These are phyloP conservation scores for Thermochaetoides thermophila DNA, from an alignment of 495 filamentous ascomycete genomes.

Conservation along the genomic window DNA sequence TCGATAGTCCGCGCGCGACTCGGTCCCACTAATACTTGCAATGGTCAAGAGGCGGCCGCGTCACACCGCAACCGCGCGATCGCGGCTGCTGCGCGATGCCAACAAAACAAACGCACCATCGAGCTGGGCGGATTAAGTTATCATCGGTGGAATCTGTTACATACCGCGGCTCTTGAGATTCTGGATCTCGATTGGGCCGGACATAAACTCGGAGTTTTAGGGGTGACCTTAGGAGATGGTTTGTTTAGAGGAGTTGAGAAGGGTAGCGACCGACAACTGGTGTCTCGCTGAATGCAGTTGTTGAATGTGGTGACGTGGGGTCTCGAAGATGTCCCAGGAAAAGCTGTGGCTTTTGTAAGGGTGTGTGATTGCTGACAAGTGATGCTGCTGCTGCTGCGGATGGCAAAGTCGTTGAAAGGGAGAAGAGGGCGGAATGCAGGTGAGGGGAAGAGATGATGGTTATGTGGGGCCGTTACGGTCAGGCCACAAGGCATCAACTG, in stretches of 20 bases:
- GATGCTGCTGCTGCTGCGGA: conserved; percentile 6
- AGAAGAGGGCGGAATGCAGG: conserved; percentile 9
- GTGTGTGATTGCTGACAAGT: neutral
- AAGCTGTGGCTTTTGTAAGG: neutral
- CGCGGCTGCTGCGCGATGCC: too few species aligned
- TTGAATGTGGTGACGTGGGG: too few species aligned
- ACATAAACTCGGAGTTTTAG: conserved; percentile 77
- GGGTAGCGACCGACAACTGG: conserved; percentile 33
- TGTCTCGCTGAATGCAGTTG: conserved; percentile 18
- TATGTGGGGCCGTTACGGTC: conserved; percentile 8
- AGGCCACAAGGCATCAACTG: conserved; percentile 17
- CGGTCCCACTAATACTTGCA: too few species aligned
- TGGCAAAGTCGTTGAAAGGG: conserved; percentile 10
- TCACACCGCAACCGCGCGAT: too few species aligned
- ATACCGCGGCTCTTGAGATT: conserved; percentile 98
- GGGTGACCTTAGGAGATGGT: conserved; percentile 31
- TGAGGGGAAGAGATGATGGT: conserved; percentile 14
- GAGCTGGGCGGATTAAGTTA: neutral
- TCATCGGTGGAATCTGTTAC: conserved; percentile 19
- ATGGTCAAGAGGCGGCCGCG: too few species aligned
- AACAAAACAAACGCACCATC: neutral
- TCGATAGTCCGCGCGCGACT: too few species aligned
- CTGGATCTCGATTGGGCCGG: conserved; percentile 64
- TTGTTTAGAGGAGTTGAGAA: conserved; percentile 19
- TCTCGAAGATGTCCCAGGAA: too few species aligned